Evolutionary conservation across 345 rosid genomes (phyloP), one percentile per base, ranked within the genome.

Genomic region (Dimocarpus longan): DNA sequence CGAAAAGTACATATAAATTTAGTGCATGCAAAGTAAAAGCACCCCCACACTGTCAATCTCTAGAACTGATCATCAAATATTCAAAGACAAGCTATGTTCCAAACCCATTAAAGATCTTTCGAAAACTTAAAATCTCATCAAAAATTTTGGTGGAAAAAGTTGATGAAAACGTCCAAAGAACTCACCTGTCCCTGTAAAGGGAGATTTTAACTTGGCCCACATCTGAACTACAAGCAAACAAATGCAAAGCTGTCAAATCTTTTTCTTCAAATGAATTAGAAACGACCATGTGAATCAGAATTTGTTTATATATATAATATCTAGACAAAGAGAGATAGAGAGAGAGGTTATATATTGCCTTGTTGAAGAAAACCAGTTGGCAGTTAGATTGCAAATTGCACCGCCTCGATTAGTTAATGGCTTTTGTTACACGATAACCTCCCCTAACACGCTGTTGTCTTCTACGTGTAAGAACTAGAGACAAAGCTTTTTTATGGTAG

Each of bases 361-460:
- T 54, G 59, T 5, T 69, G 64, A 71, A 75, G 57, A 24, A 12
- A 74, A 75, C 62, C 13, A 50, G 82, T 13, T 63, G 80, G 80
- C 78, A 65, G 73, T 66, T 50, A 71, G 59, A 32, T 32, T 32
- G 37, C 37, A 32, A 32, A 54, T 54, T 16, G 63, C 80, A 74
- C 83, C 79, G 79, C 85, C 85, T 60, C 70, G 26, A 43, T 15
- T 63, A 10, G 80, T 43, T 69, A 24, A 56, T 86, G 80, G 74
- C 92, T 86, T 88, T 22, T 11, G 73, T 74, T 65, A 74, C 88
- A 86, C 86, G 92, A 84, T 79, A 84, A 75, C 79, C 83, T 82
- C 52, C 71, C 71, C 60, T 57, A 16, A 66, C 94, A 87, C 92
- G 95, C 60, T 79, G 86, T 66, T 84, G 56, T 76, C 62, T 26